phyloP scores from a whole-genome alignment of 371 early-diverging fungal genomes.

The Mucor sp. region DNA sequence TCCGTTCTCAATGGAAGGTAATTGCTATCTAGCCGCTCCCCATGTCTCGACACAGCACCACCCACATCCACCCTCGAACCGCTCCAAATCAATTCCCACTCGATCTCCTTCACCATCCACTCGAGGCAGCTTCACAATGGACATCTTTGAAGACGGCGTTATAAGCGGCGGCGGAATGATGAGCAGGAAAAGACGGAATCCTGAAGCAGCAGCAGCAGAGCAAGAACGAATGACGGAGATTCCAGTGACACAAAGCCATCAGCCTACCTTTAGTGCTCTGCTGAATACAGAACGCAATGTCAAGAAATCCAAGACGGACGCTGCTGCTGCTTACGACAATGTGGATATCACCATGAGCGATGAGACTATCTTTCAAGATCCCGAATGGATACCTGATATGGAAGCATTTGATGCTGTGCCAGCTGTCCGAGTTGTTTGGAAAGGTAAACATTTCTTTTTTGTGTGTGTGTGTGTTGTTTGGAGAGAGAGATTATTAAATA shows the following conservation, averaged over 20 bases:
- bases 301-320: slow-evolving; percentile 36
- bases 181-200: slow-evolving; percentile 20
- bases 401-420: slow-evolving; percentile 22
- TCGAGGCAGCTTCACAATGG: slow-evolving; percentile 22
- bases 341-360: slow-evolving; percentile 26
- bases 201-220: background rate
- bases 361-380: slow-evolving; percentile 19
- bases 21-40: background rate
- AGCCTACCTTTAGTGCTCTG: slow-evolving; percentile 13
- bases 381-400: slow-evolving; percentile 33
- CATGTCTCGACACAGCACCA: background rate
- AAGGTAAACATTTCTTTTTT: slow-evolving; percentile 28
- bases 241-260: slow-evolving; percentile 19
- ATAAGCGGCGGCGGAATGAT: background rate
- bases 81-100: slow-evolving; percentile 19
- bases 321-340: slow-evolving; percentile 31
- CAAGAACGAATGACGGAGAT: slow-evolving; percentile 16
- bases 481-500: background rate
- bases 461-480: background rate
- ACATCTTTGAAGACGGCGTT: slow-evolving; percentile 10
- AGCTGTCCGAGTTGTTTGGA: slow-evolving; percentile 30
- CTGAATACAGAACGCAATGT: slow-evolving; percentile 22
- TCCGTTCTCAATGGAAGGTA: slow-evolving; percentile 5
- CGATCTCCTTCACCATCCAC: slow-evolving; percentile 22
- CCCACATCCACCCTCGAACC: background rate